Evolutionary conservation across 345 rosid genomes (phyloP), one percentile per base, ranked within the genome.

Genomic region (Hibiscus mutabilis): DNA sequence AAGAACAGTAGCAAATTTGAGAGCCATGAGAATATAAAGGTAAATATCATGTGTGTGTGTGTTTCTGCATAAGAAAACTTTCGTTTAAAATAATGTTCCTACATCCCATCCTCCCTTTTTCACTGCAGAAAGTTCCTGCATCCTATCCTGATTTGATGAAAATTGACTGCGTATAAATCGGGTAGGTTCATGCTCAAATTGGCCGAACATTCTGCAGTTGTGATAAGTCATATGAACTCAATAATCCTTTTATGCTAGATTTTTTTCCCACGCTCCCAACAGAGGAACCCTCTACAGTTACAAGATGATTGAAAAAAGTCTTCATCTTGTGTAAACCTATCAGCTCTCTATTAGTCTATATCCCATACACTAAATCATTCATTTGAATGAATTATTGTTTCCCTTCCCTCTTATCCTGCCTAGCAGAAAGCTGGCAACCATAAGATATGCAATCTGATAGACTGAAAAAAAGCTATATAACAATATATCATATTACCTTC

Each of bases 401-500:
- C 33, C 53, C 18, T 40, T 21, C 31, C 33, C 69, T 24, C 53
- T 10, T 11, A 37, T 37, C 14, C 13, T 4, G 18, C 52, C 11
- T 19, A 59, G n/a, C 42, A 71, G 46, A n/a, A 59, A 57, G 18
- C 12, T 29, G 16, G 4, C 3, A 2, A 31, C 0, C 7, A 63
- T 21, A 29, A 42, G 44, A 69, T 66, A 68, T 29, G 61, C 19
- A 60, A 66, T 42, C 47, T 47, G 13, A 66, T 29, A 25, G 42
- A 44, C 44, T 68, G 53, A 59, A 25, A 31, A 37, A 61, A 66
- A 55, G 40, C 21, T 10, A 72, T 40, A 55, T 55, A 19, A 55
- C 9, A 62, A 42, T 19, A 22, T 18, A 66, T 42, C 22, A 31
- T 62, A 56, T 82, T 90, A 93, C 98, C 97, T 94, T 93, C 75